Conservation (phyloP, 169 alveolate species). For the Cryptosporidium felis region DNA sequence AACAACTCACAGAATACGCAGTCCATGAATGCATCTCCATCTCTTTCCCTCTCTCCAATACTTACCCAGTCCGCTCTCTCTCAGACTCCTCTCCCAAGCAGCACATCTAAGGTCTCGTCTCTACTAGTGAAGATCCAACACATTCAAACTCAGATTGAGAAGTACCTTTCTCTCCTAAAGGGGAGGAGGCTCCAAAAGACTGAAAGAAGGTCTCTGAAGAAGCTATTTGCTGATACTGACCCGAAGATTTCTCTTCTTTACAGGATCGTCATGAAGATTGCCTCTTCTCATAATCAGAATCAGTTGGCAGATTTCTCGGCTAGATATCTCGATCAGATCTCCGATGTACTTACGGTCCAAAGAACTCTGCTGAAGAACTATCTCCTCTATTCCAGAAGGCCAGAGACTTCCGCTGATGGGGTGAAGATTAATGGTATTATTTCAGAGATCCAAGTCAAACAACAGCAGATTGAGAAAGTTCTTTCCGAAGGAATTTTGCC, state of each 20-base stretch:
- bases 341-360: neutral
- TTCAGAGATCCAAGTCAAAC: neutral
- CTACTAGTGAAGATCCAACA: constrained; percentile 19
- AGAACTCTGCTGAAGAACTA: constrained; percentile 6
- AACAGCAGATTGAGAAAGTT: neutral
- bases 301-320: constrained; percentile 8
- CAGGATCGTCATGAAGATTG: neutral
- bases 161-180: neutral
- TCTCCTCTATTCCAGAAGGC: constrained; percentile 3
- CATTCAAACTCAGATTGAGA: constrained; percentile 15
- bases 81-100: constrained; percentile 36
- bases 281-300: neutral
- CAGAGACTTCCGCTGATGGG: constrained; percentile 54
- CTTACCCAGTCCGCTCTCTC: constrained; percentile 14
- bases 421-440: constrained; percentile 9
- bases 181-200: constrained; percentile 3
- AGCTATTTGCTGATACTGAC: constrained; percentile 26
- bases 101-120: constrained; percentile 33
- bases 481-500: neutral
- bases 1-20: neutral
- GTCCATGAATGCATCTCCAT: neutral
- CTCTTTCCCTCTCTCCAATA: constrained; percentile 47
- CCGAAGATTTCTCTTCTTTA: neutral
- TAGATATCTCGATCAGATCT: neutral
- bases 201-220: constrained; percentile 41